Conservation (phyloP, 208 protist species). For the Kentomonas sorsogonicus region DNA sequence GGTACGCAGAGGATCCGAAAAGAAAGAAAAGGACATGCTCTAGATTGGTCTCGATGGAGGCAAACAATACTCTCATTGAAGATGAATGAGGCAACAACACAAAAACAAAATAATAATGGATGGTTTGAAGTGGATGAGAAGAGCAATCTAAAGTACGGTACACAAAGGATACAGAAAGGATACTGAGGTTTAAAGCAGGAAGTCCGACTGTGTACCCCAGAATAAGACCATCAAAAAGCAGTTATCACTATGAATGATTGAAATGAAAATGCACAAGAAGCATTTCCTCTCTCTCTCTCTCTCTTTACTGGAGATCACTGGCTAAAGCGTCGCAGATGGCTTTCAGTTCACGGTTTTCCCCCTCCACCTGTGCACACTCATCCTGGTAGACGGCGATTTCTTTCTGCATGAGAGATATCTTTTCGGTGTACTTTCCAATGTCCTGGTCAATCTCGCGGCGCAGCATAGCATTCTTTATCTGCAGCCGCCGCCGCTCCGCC, state of each 20-base stretch:
- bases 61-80: too few species aligned
- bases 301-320: too few species aligned
- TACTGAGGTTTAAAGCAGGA: too few species aligned
- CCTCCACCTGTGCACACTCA: constrained; percentile 52
- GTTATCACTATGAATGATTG: too few species aligned
- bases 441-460: constrained; percentile 43
- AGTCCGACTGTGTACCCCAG: too few species aligned
- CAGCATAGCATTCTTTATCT: constrained; percentile 43
- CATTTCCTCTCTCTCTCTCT: too few species aligned
- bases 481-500: constrained; percentile 39
- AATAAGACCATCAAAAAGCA: too few species aligned
- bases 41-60: neutral
- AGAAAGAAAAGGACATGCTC: too few species aligned
- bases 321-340: constrained; percentile 64
- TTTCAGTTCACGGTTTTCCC: constrained; percentile 65
- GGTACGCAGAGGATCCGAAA: too few species aligned
- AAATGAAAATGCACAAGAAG: too few species aligned
- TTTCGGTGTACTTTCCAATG: constrained; percentile 39
- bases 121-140: neutral
- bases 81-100: neutral
- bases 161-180: neutral
- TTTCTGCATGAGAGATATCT: constrained; percentile 47
- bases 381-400: constrained; percentile 66
- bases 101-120: neutral
- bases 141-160: neutral